Evolutionary conservation across 352 stramenopile species (phyloP).

Genomic region (Phytophthora nicotianae): DNA sequence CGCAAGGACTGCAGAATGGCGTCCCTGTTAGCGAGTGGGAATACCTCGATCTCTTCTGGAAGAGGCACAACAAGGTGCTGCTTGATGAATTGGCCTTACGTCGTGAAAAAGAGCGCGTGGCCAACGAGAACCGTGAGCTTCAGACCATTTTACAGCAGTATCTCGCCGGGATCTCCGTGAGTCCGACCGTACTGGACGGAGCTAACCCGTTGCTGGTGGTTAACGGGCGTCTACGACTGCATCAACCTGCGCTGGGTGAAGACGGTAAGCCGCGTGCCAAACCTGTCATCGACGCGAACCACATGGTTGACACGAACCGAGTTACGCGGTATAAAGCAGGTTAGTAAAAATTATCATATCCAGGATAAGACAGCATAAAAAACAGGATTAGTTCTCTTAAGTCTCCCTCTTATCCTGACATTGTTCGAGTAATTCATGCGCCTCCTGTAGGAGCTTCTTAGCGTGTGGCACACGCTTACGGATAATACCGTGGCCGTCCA

Average conservation of each 20-base stretch:
- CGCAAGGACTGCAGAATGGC: constrained; percentile 59
- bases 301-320: constrained; percentile 84
- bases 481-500: constrained; percentile 67
- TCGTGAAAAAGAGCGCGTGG: constrained; percentile 83
- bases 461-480: constrained; percentile 66
- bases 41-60: constrained; percentile 93
- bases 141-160: constrained; percentile 93
- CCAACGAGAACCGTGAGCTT: constrained; percentile 91
- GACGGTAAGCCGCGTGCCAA: constrained; percentile 45
- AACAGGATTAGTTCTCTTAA: not conserved
- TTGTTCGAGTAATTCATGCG: constrained; percentile 51
- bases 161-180: constrained; percentile 92
- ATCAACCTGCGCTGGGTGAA: constrained; percentile 38
- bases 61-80: constrained; percentile 95
- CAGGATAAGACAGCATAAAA: not conserved
- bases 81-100: constrained; percentile 92
- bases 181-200: constrained; percentile 89
- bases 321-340: constrained; percentile 39
- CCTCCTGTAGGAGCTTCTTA: constrained; percentile 63
- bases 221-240: constrained; percentile 85
- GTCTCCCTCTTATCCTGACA: not conserved
- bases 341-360: not conserved
- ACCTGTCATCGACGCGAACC: constrained; percentile 77
- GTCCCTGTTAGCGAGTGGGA: constrained; percentile 76
- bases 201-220: constrained; percentile 93